Evolutionary conservation across 2,329 filamentous ascomycete genomes (phyloP).

Genomic region (Penicillium sp.): DNA sequence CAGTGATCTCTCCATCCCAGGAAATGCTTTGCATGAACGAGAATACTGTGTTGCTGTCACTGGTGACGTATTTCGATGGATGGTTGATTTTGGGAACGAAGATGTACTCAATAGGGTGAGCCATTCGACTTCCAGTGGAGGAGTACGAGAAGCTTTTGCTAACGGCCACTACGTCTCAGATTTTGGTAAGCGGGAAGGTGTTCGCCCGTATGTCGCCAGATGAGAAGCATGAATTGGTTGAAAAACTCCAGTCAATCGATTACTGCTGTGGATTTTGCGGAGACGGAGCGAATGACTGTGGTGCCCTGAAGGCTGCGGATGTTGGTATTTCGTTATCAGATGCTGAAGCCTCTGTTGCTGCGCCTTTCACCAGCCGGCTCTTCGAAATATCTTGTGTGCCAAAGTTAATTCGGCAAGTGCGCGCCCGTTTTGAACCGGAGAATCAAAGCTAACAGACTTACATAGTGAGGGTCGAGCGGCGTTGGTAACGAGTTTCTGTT

Average conservation of each 20-base stretch:
- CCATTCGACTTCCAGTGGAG: constrained; percentile 16
- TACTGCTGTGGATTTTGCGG: constrained; percentile 96
- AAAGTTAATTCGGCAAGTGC: constrained; percentile 71
- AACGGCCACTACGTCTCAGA: constrained; percentile 57
- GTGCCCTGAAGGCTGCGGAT: constrained; percentile 92
- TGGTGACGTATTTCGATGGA: constrained; percentile 95
- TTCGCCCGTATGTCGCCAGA: constrained; percentile 99
- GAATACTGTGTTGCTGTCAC: constrained; percentile 88
- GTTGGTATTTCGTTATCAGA: constrained; percentile 96
- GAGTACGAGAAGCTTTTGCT: too few species aligned
- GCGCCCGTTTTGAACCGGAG: background rate
- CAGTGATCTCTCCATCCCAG: constrained; percentile 77
- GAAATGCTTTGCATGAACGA: constrained; percentile 73
- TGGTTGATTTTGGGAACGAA: constrained; percentile 84
- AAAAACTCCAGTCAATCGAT: constrained; percentile 93
- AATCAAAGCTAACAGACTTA: constrained; percentile 16
- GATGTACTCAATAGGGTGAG: constrained; percentile 68
- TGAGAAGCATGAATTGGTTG: constrained; percentile 95
- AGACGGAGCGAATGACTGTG: constrained; percentile 96
- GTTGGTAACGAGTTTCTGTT: constrained; percentile 97
- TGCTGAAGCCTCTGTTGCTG: constrained; percentile 96
- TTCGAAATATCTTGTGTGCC: constrained; percentile 97
- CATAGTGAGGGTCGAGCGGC: constrained; percentile 83
- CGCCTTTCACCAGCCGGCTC: constrained; percentile 89
- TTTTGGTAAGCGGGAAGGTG: constrained; percentile 87